Percentiles rank a stretch among this genome's conserved stretches.
phyloP scores from a whole-genome alignment of 805 yeast species.

The Myxozyma vanderwaltii region DNA sequence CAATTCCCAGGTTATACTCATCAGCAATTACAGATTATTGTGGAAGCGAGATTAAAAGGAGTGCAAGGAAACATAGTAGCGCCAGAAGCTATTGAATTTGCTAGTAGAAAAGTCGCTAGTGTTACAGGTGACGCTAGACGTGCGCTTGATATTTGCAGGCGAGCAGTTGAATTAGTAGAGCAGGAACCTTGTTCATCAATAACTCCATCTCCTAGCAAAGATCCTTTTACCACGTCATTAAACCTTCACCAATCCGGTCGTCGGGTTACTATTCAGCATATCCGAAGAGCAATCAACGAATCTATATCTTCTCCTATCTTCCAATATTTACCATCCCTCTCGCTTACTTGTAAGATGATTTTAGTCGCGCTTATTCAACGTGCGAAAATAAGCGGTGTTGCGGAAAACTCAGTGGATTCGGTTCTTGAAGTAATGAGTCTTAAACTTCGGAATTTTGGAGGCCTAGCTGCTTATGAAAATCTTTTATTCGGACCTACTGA shows the following conservation, averaged over 20 bases:
- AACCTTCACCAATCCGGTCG: slow-evolving; percentile 42
- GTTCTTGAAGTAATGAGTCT: slow-evolving; percentile 53
- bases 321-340: slow-evolving; percentile 56
- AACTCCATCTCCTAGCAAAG: slow-evolving; percentile 4
- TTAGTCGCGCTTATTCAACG: slow-evolving; percentile 68
- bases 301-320: slow-evolving; percentile 74
- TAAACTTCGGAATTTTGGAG: slow-evolving; percentile 26
- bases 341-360: slow-evolving; percentile 71
- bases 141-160: slow-evolving; percentile 80
- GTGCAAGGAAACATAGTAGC: slow-evolving; percentile 46
- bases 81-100: slow-evolving; percentile 83
- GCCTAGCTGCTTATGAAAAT: slow-evolving; percentile 13
- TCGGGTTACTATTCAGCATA: slow-evolving; percentile 69
- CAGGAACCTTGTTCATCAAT: slow-evolving; percentile 47
- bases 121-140: slow-evolving; percentile 98
- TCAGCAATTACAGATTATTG: slow-evolving; percentile 73
- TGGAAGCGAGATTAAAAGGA: slow-evolving; percentile 65
- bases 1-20: slow-evolving; percentile 88
- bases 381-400: slow-evolving; percentile 65
- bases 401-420: slow-evolving; percentile 74
- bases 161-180: slow-evolving; percentile 90
- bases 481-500: slow-evolving; percentile 17
- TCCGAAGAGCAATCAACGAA: slow-evolving; percentile 77
- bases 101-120: slow-evolving; percentile 90
- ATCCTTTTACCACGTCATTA: background rate